phyloP scores from a whole-genome alignment of 169 alveolate genomes.

The Plasmodium blacklocki region DNA sequence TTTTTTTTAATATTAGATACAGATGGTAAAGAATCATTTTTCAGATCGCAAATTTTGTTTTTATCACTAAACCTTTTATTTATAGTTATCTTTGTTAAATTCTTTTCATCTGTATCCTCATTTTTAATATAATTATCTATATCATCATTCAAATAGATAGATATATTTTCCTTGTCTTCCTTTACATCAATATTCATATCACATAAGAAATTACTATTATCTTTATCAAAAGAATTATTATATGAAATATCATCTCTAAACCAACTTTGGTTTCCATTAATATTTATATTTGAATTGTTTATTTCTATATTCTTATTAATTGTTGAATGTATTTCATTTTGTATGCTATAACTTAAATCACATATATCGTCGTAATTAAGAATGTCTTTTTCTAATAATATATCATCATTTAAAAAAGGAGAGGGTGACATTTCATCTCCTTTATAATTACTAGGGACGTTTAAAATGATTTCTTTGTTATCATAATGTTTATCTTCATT shows the following conservation, averaged over 20 bases:
- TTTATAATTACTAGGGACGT: background rate
- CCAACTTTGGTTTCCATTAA: background rate
- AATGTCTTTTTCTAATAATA: conserved; percentile 34
- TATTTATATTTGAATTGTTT: background rate
- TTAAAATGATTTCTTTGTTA: background rate
- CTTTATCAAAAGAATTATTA: no score
- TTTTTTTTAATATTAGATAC: no score
- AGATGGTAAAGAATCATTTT: no score
- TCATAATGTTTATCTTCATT: background rate
- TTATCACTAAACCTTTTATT: background rate
- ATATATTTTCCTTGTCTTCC: no score
- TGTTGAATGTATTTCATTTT: conserved; percentile 21
- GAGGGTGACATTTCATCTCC: conserved; percentile 3
- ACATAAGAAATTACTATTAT: no score
- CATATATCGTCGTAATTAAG: conserved; percentile 40
- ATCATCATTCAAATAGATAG: no score
- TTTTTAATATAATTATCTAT: no score
- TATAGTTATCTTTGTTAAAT: no score
- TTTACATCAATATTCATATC: no score
- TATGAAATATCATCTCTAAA: no score
- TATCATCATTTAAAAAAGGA: conserved; percentile 14
- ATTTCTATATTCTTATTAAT: conserved; percentile 11
- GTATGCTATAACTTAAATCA: conserved; percentile 29
- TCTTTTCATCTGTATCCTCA: no score
- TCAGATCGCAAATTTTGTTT: background rate